Conservation (phyloP, 1,284 basidiomycete species). For the Heimioporus retisporus region DNA sequence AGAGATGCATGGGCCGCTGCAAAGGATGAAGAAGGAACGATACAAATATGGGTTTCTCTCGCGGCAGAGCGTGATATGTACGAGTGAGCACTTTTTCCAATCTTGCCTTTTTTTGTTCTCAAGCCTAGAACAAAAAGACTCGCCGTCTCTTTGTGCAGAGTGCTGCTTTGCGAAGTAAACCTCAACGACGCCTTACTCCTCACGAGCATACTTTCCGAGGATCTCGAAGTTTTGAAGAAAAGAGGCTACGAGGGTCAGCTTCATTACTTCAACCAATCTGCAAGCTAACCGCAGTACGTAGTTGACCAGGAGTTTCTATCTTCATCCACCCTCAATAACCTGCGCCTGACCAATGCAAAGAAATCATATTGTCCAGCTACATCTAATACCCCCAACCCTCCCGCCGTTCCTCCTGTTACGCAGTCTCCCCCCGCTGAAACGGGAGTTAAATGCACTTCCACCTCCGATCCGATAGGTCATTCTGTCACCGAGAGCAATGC, state of each 20-base stretch:
- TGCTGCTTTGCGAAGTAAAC: conserved; percentile 56
- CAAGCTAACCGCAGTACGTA: not conserved
- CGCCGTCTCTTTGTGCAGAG: not conserved
- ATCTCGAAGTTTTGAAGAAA: conserved; percentile 82
- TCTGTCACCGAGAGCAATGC: not conserved
- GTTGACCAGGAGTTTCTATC: not conserved
- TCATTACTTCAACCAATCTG: not conserved
- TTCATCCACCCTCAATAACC: not conserved
- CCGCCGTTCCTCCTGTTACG: not conserved
- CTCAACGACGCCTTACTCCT: conserved; percentile 87
- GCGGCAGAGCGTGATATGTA: not conserved
- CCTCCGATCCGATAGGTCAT: not conserved
- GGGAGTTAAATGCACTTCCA: too few species aligned
- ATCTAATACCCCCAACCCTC: not conserved
- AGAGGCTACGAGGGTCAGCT: conserved; percentile 62
- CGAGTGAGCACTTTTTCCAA: not conserved
- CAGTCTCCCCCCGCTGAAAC: not conserved
- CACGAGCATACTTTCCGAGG: conserved; percentile 91
- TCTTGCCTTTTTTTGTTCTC: not conserved
- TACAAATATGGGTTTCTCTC: not conserved
- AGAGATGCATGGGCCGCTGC: not conserved
- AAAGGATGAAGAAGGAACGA: not conserved
- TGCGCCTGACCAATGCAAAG: not conserved
- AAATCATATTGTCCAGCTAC: not conserved
- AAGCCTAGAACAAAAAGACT: not conserved